phyloP scores from a whole-genome alignment of 176 grass and related monocot genomes.

The Oryza nivara region DNA sequence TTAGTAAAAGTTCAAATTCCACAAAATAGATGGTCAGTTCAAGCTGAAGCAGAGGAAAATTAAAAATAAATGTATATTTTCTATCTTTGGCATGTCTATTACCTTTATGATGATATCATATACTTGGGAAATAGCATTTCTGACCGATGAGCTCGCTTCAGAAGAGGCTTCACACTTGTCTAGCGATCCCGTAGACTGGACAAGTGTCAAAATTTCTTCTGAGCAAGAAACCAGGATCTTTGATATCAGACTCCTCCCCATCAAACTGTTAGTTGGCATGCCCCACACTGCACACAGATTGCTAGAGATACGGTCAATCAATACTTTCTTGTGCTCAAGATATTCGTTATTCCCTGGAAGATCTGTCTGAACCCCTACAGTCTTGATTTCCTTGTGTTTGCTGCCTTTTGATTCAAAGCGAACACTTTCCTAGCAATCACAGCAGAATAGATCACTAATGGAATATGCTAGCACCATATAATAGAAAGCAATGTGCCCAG shows the following conservation, averaged over 20 bases:
- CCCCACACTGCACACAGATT: conserved; percentile 63
- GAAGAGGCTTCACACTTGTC: conserved; percentile 54
- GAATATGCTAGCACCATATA: conserved; percentile 3
- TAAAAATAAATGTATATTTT: neutral
- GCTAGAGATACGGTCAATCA: conserved; percentile 51
- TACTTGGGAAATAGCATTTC: conserved; percentile 52
- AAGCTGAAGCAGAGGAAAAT: conserved; percentile 5
- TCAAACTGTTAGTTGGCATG: conserved; percentile 46
- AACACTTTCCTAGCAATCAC: conserved; percentile 40
- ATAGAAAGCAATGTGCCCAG: conserved; percentile 14
- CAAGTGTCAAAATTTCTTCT: conserved; percentile 65
- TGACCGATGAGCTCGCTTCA: conserved; percentile 35
- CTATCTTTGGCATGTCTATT: conserved; percentile 12
- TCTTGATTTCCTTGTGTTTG: conserved; percentile 32
- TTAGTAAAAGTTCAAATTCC: neutral
- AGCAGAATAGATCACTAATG: conserved; percentile 33
- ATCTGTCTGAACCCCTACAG: conserved; percentile 64
- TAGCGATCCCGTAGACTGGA: conserved; percentile 46
- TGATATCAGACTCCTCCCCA: conserved; percentile 50
- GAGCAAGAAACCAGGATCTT: conserved; percentile 75
- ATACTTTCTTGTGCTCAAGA: conserved; percentile 43
- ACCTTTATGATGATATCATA: conserved; percentile 73
- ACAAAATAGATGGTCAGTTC: neutral
- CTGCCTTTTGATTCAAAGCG: conserved; percentile 33
- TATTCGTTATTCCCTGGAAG: conserved; percentile 32